Base-by-base conservation (phyloP, 2,329 filamentous ascomycete species). In the Colletotrichum karsti region DNA sequence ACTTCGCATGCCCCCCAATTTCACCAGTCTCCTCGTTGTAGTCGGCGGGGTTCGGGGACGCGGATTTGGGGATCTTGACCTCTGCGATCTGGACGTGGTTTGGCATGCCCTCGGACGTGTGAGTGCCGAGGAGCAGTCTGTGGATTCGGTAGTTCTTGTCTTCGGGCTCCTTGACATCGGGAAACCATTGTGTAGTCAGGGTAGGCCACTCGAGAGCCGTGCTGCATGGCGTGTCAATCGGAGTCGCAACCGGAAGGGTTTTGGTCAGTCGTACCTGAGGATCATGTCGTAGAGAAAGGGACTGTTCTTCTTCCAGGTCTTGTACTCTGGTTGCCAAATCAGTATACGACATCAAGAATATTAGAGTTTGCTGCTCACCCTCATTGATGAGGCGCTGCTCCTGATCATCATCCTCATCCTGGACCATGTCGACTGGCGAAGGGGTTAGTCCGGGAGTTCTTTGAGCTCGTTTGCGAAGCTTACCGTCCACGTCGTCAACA, bases 221-320 rank as follows among this genome's bases (percentile, higher is more conserved):
- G 75, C 94, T 91, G 54, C 35, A 58, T 30, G 15, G 10, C 28
- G 24, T 76, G 35, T 41, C 18, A 62, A 22, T 18, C 13, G 15
- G 10, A 20, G 7, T 15, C 26, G 35, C 10, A 22, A 3, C 7
- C 12, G 20, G 56, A 9, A n/a, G 26, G 9, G 3, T 61, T 72
- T 4, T 9, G 50, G 26, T 20, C 15, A 8, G 26, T n/a, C 33
- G 72, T 80, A 91, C 90, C 91, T 95, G 71, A 98, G 87, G 72
- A 99, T 96, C 90, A 98, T 93, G 79, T 99, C 96, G 80, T 99
- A 99, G 74, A 99, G 92, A 77, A 98, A 98, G 4, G 96, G 95
- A 72, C 93, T 94, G 82, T 99, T 99, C 86, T 99, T 99, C 87
- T 99, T 99, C 96, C 96, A 99, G 72, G 95, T 98, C 81, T 99